Percentiles rank a stretch among this genome's conserved stretches.
Conservation (phyloP, 2,329 filamentous ascomycete genomes). For the Atkinsonella hypoxylon region DNA sequence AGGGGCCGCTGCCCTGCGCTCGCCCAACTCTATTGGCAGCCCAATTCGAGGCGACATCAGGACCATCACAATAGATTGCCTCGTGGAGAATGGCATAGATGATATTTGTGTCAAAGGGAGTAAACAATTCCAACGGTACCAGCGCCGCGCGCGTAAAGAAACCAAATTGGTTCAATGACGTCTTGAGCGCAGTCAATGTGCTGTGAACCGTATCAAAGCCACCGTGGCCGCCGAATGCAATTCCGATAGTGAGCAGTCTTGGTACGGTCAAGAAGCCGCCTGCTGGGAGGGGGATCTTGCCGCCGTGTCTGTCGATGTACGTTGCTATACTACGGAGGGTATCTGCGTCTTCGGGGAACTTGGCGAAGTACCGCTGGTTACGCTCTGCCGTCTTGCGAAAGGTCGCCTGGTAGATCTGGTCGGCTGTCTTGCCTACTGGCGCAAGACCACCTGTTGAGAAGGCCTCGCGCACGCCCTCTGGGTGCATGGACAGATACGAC, state of each 20-base stretch:
- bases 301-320: slow-evolving; percentile 45
- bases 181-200: slow-evolving; percentile 55
- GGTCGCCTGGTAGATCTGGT: slow-evolving; percentile 63
- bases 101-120: slow-evolving; percentile 62
- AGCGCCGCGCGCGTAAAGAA: slow-evolving; percentile 63
- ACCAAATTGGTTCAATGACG: slow-evolving; percentile 66
- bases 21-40: slow-evolving; percentile 55
- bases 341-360: slow-evolving; percentile 70
- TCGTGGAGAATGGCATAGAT: slow-evolving; percentile 86
- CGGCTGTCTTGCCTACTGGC: slow-evolving; percentile 57
- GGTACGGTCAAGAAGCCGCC: slow-evolving; percentile 62
- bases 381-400: slow-evolving; percentile 59
- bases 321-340: slow-evolving; percentile 54
- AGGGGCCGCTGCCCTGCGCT: slow-evolving; percentile 24
- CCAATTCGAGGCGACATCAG: slow-evolving; percentile 55
- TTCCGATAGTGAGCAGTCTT: slow-evolving; percentile 66
- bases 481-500: slow-evolving; percentile 73
- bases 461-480: slow-evolving; percentile 65
- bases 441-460: slow-evolving; percentile 80
- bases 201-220: slow-evolving; percentile 66
- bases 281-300: slow-evolving; percentile 49
- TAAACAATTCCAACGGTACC: slow-evolving; percentile 51
- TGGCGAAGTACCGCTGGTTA: slow-evolving; percentile 69
- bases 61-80: slow-evolving; percentile 68
- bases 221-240: slow-evolving; percentile 67